Conservation (phyloP, 2,329 filamentous ascomycete species). For the Rutstroemia sp. region DNA sequence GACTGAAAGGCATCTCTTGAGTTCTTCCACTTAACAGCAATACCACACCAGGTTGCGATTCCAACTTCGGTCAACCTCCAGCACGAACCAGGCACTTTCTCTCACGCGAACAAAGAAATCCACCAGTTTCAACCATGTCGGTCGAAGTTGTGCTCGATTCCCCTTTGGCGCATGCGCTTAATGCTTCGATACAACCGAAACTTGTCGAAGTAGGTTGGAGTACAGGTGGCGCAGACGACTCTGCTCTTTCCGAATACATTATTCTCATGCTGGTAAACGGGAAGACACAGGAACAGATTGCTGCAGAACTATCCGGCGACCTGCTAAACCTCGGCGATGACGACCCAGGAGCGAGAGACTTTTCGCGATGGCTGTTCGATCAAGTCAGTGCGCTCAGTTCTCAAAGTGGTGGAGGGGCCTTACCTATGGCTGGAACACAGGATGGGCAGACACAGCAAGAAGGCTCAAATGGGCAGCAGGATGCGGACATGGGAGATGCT, state of each 20-base stretch:
- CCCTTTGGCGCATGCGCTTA: constrained; percentile 78
- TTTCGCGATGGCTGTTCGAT: constrained; percentile 89
- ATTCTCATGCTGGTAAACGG: constrained; percentile 95
- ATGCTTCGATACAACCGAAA: constrained; percentile 78
- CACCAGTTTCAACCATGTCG: constrained; percentile 51
- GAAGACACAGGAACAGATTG: constrained; percentile 85
- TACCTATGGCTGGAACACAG: constrained; percentile 5
- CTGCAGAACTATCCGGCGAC: constrained; percentile 79
- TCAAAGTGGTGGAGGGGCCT: constrained; percentile 43
- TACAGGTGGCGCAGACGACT: constrained; percentile 65
- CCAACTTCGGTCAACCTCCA: background rate
- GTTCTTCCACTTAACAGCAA: too few species aligned
- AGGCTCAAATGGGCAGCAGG: constrained; percentile 40
- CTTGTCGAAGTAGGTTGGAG: constrained; percentile 91
- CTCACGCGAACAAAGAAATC: constrained; percentile 10
- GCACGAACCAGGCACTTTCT: background rate
- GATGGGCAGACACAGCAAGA: constrained; percentile 51
- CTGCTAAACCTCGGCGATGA: constrained; percentile 76
- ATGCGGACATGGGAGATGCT: constrained; percentile 66
- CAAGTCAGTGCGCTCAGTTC: constrained; percentile 64
- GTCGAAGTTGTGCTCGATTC: constrained; percentile 71
- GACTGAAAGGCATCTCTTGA: too few species aligned
- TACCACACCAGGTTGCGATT: background rate
- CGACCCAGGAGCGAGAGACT: constrained; percentile 73
- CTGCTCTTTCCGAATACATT: constrained; percentile 89